Percentiles rank a stretch among this genome's conserved stretches.
Evolutionary conservation across 129 eudicot genomes (phyloP).

Genomic region (sunflower (Helianthus annuus)): HanXRQr2.0-SUNRISE NC_035444.2:50615001-50615500

Average conservation of each 20-base stretch:
- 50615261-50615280: slow-evolving; percentile 80
- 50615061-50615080: not conserved
- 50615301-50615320: not conserved
- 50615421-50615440: slow-evolving; percentile 52
- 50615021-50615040: slow-evolving; percentile 67
- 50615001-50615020: slow-evolving; percentile 77
- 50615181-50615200: slow-evolving; percentile 42
- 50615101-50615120: not conserved
- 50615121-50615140: not conserved
- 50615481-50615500: slow-evolving; percentile 56
- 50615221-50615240: slow-evolving; percentile 96
- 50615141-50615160: not conserved
- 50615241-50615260: slow-evolving; percentile 78
- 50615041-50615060: slow-evolving; percentile 86
- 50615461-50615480: slow-evolving; percentile 63
- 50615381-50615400: slow-evolving; percentile 91
- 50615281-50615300: slow-evolving; percentile 65
- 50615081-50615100: not conserved
- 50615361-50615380: slow-evolving; percentile 53
- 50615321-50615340: not conserved
- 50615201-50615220: slow-evolving; percentile 57
- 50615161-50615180: slow-evolving; percentile 57
- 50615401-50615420: slow-evolving; percentile 70
- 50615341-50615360: not conserved
- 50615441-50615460: slow-evolving; percentile 73